Conservation (phyloP, 208 protist genomes). For the Crithidia acanthocephali region DNA sequence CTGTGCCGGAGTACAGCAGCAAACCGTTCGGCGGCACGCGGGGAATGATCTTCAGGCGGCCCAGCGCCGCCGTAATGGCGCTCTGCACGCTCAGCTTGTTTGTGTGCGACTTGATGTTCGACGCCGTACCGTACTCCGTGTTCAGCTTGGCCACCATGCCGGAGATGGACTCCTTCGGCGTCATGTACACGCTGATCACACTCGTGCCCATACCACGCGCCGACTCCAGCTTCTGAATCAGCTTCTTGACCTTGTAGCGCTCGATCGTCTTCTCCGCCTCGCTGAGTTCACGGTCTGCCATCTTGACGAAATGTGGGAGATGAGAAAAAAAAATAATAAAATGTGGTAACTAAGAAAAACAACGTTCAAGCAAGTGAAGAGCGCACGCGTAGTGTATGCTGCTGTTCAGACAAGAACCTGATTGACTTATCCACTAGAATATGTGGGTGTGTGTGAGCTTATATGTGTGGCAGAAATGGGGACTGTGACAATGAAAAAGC, state of each 20-base stretch:
- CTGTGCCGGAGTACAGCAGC: slow-evolving; percentile 99
- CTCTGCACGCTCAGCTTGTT: slow-evolving; percentile 96
- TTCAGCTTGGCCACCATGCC: slow-evolving; percentile 98
- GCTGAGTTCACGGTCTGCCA: slow-evolving; percentile 76
- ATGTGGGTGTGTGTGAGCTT: neutral
- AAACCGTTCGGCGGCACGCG: slow-evolving; percentile 97
- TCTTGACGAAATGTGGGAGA: slow-evolving; percentile 20
- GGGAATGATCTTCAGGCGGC: slow-evolving; percentile 95
- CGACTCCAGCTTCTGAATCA: slow-evolving; percentile 98
- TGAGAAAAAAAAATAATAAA: neutral
- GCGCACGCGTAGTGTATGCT: neutral
- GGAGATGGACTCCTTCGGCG: slow-evolving; percentile 98
- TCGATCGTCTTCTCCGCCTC: slow-evolving; percentile 96
- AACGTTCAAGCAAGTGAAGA: neutral
- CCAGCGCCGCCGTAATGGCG: slow-evolving; percentile 91
- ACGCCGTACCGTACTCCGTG: slow-evolving; percentile 99
- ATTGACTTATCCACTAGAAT: neutral
- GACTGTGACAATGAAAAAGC: no score
- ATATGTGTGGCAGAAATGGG: neutral
- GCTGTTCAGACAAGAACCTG: slow-evolving; percentile 7
- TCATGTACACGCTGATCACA: slow-evolving; percentile 99
- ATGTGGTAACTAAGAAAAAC: neutral
- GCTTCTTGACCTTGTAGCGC: slow-evolving; percentile 99
- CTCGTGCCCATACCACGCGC: slow-evolving; percentile 98
- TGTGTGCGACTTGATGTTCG: slow-evolving; percentile 99